Evolutionary conservation across 352 stramenopile species (phyloP), one percentile per base, ranked within the genome.

Genomic region (Globisporangium cylindrosporum): DNA sequence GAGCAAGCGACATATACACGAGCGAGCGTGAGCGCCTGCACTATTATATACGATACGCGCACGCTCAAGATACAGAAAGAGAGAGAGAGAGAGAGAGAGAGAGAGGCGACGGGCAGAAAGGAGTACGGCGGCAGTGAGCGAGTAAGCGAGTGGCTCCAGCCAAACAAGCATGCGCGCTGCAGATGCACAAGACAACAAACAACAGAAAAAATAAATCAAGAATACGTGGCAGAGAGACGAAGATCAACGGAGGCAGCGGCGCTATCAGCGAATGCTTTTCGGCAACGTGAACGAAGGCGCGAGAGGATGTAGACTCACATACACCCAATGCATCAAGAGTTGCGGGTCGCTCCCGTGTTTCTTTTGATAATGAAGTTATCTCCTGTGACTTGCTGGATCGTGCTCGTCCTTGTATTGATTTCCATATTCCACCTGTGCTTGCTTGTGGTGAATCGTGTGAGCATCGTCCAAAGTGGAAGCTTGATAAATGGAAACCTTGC

Each of bases 41-140:
- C 29, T 61, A 61, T 46, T 61, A 61, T 61, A 61, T 61, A 32
- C 55, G 55, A 61, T 61, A 61, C 51, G 38, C 36, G 20, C 36
- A 56, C 43, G 32, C 62, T 61, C 53, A 51, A 65, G 32, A 38
- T 51, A 55, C 27, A 12, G 49, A 46, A 18, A 59, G 15, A 27
- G 12, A 38, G 7, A 34, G 8, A 53, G 60, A 27, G 12, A 38
- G 7, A 34, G 8, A 53, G 60, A 27, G 12, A 38, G 7, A 34
- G 8, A 53, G 60, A n/a, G 22, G 15, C 15, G 18, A 49, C 41
- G 36, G 36, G 3, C 36, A 20, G 38, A 48, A 20, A 38, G 53
- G 24, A 59, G 15, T 4, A 36, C 5, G 18, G 25, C 54, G 10
- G 55, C 55, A 61, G 29, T 34, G 53, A 20, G 25, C 25, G 10